Conservation (phyloP, 2,329 filamentous ascomycete species). For the Talaromyces sp. region DNA sequence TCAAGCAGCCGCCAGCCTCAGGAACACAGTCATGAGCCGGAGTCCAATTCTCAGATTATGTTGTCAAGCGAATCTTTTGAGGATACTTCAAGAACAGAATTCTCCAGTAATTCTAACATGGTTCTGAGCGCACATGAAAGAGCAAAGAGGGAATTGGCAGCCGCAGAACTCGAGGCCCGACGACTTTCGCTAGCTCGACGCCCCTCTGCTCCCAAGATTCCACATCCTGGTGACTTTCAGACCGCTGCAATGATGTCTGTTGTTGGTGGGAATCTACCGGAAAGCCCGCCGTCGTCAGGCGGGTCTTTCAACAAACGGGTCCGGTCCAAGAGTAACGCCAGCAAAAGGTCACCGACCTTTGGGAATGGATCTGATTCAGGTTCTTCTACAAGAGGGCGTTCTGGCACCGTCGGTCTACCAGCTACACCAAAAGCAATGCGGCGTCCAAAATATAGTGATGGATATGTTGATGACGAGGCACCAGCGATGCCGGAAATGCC, state of each 20-base stretch:
- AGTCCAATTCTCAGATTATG: constrained; percentile 3
- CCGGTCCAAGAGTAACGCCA: constrained; percentile 32
- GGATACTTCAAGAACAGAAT: constrained; percentile 25
- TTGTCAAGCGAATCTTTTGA: constrained; percentile 19
- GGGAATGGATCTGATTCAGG: constrained; percentile 40
- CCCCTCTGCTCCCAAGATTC: constrained; percentile 74
- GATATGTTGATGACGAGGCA: constrained; percentile 44
- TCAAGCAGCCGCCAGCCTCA: constrained; percentile 35
- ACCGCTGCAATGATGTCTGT: constrained; percentile 38
- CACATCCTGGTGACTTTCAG: constrained; percentile 63
- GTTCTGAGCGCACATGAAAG: constrained; percentile 55
- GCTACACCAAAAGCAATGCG: constrained; percentile 90
- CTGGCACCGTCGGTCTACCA: constrained; percentile 69
- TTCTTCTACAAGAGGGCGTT: constrained; percentile 41
- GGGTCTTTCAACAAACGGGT: constrained; percentile 31
- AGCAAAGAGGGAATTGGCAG: constrained; percentile 70
- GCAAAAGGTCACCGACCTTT: constrained; percentile 38
- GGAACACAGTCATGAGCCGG: constrained; percentile 16
- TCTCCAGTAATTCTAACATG: constrained; percentile 20
- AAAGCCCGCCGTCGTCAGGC: constrained; percentile 42
- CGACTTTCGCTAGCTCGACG: constrained; percentile 78
- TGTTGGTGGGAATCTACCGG: constrained; percentile 34
- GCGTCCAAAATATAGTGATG: constrained; percentile 63
- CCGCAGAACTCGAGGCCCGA: constrained; percentile 82
- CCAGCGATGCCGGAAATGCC: constrained; percentile 58